Evolutionary conservation across 805 yeast species (phyloP), one percentile per base, ranked within the genome.

Genomic region (Ogataea pilisensis): DNA sequence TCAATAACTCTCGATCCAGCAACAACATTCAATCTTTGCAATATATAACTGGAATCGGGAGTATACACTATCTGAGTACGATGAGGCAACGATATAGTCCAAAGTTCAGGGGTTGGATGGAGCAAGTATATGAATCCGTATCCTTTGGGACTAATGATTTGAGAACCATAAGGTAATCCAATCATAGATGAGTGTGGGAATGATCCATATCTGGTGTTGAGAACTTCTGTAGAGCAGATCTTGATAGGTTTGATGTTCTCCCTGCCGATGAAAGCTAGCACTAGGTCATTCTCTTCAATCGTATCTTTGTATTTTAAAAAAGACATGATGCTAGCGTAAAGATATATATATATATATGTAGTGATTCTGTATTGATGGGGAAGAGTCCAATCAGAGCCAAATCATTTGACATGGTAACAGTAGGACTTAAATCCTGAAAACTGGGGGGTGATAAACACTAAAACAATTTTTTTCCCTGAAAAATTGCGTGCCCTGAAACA

Each of bases 31-130:
- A 93, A 66, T 53, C 96, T 68, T 60, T 91, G 96, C 47, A 86
- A 76, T 40, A 93, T 89, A 55, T 87, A 93, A 22, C 95, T 78
- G 2, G 96, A 85, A 61, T 93, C 99, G 8, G 95, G 95, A 0
- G 97, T 85, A 60, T 93, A 93, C 1, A 93, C 98, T 49, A 93
- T 93, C 66, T 93, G 99, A 0, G 99, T 93, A 63, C 99, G 73
- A 60, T 93, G 99, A 2, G 99, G 98, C 27, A 93, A 68, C 0
- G 97, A 86, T n/a, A 87, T 56, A 0, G 96, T 85, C 99, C 99
- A 93, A 18, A 93, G 66, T 63, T 93, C 99, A 0, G 99, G 90
- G 0, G 95, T 82, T 1, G 99, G 98, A 45, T 85, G 90, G 35
- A 93, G 64, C 12, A 93, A 68, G 57, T 91, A 95, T 36, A 93